A percentile compares a stretch with the other conserved stretches of the same genome.
Evolutionary conservation across 2,329 filamentous ascomycete genomes (phyloP).

Genomic region (Domatiomyces catenatus): DNA sequence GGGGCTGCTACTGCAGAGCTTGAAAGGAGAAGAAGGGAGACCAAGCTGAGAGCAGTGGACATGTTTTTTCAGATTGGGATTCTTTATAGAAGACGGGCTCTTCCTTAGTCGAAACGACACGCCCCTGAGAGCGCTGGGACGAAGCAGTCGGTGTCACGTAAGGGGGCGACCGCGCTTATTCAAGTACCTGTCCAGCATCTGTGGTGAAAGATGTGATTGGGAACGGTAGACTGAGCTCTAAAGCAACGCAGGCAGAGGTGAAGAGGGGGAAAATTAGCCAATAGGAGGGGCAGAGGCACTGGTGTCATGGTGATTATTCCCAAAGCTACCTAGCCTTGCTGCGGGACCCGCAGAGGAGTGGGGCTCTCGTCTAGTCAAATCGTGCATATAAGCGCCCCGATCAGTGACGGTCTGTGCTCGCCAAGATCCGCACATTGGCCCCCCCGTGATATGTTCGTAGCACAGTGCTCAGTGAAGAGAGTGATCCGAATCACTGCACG

Average conservation of each 20-base stretch:
- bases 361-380: neutral
- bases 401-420: neutral
- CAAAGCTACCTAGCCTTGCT: neutral
- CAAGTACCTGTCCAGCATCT: neutral
- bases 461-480: neutral
- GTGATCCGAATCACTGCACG: too few species aligned
- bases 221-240: neutral
- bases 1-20: slow-evolving; percentile 8
- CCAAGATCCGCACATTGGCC: neutral
- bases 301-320: neutral
- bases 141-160: neutral
- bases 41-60: neutral
- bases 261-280: neutral
- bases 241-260: neutral
- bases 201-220: neutral
- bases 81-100: neutral
- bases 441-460: neutral
- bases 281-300: neutral
- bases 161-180: neutral
- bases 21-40: slow-evolving; percentile 5
- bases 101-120: neutral
- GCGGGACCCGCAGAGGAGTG: neutral
- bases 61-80: neutral
- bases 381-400: neutral
- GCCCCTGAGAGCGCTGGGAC: neutral